Conservation (phyloP, 176 grass and related monocot species). For the Calamus simplicifolius region DNA sequence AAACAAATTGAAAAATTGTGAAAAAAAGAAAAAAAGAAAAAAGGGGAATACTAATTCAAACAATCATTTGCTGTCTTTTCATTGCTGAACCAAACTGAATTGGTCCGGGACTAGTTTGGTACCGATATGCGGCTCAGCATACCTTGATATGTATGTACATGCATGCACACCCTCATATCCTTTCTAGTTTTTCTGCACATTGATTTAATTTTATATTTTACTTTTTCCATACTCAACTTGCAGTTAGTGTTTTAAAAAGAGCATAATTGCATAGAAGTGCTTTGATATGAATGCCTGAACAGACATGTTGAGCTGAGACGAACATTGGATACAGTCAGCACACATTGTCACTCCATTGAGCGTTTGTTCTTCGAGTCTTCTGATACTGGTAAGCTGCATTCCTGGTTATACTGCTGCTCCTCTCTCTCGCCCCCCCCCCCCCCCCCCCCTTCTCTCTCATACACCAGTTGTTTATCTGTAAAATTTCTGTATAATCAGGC, state of each 20-base stretch:
- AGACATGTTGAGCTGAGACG: slow-evolving; percentile 18
- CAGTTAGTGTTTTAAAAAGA: neutral
- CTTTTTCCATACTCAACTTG: too few relatives aligned
- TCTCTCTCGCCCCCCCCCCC: neutral
- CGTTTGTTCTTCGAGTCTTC: slow-evolving; percentile 13
- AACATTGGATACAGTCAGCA: slow-evolving; percentile 17
- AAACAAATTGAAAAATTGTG: too few relatives aligned
- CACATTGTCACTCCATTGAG: slow-evolving; percentile 4
- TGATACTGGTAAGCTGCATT: slow-evolving; percentile 11
- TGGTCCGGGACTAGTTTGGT: too few relatives aligned
- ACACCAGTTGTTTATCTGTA: neutral
- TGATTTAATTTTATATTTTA: too few relatives aligned
- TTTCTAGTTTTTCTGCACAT: too few relatives aligned
- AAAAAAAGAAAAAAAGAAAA: too few relatives aligned
- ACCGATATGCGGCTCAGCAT: too few relatives aligned
- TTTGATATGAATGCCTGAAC: neutral
- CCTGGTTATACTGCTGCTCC: neutral
- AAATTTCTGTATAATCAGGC: slow-evolving; percentile 11
- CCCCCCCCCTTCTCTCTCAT: neutral
- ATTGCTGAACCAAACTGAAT: too few relatives aligned
- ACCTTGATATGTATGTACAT: too few relatives aligned
- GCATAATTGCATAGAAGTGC: neutral
- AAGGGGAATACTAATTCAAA: too few relatives aligned
- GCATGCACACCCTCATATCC: too few relatives aligned
- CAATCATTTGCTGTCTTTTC: too few relatives aligned